Evolutionary conservation across 2,329 filamentous ascomycete species (phyloP).

Genomic region (Colletotrichum liaoningense): DNA sequence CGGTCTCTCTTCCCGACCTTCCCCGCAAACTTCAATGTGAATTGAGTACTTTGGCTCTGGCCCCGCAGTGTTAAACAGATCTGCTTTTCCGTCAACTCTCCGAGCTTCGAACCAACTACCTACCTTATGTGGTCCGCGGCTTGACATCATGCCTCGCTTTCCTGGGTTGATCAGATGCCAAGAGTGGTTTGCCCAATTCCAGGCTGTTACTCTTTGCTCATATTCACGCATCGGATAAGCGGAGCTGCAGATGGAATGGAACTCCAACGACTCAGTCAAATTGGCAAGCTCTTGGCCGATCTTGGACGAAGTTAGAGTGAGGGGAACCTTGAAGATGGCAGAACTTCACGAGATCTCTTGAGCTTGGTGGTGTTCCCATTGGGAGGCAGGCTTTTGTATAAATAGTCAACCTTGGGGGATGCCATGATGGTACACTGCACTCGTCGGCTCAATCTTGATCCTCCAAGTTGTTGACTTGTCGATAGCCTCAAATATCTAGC

Average conservation of each 20-base stretch:
- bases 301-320: constrained; percentile 1
- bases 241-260: not conserved
- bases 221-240: constrained; percentile 11
- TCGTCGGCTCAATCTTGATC: not conserved
- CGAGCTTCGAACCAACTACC: not conserved
- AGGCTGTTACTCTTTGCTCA: not conserved
- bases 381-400: not conserved
- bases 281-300: constrained; percentile 10
- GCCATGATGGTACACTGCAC: not conserved
- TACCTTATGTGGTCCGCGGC: not conserved
- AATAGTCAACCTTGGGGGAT: not conserved
- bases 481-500: not conserved
- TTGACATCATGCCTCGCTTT: not conserved
- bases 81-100: constrained; percentile 29
- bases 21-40: constrained; percentile 11
- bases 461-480: not conserved
- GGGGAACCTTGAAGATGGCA: constrained; percentile 24
- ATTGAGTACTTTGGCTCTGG: not conserved
- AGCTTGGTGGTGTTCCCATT: not conserved
- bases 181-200: not conserved
- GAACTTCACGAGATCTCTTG: constrained; percentile 7
- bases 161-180: not conserved
- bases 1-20: not conserved
- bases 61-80: constrained; percentile 14
- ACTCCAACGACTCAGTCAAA: not conserved